A percentile compares a stretch with the other conserved stretches of the same genome.
Conservation (phyloP, 2,329 filamentous ascomycete genomes). For the Myriosclerotinia curreyana region DNA sequence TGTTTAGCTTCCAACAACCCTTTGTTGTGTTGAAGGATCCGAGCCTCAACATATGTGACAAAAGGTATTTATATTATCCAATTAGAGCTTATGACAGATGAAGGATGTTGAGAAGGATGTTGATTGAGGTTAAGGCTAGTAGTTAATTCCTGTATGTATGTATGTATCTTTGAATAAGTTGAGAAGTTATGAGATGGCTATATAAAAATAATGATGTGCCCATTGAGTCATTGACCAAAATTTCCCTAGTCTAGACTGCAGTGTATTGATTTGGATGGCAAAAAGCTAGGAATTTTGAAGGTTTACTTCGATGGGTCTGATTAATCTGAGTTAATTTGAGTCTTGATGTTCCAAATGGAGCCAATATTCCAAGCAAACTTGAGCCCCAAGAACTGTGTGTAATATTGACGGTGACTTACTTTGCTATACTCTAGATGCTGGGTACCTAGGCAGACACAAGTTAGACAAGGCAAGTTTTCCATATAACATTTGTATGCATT, state of each 20-base stretch:
- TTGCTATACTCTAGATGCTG: not conserved
- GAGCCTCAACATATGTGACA: not conserved
- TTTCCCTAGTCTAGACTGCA: not conserved
- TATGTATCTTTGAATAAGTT: not conserved
- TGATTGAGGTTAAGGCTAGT: not conserved
- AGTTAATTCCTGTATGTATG: not conserved
- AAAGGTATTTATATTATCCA: not conserved
- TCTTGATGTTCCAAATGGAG: not conserved
- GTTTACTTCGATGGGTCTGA: not conserved
- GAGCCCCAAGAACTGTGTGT: not conserved
- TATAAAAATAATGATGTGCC: not conserved
- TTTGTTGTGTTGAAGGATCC: not conserved
- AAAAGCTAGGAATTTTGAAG: not conserved
- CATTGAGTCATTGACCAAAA: too few relatives aligned
- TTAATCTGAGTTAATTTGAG: not conserved
- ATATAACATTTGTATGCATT: too few relatives aligned
- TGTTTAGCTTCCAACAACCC: not conserved
- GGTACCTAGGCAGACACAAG: not conserved
- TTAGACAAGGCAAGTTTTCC: too few relatives aligned
- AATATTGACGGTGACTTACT: not conserved
- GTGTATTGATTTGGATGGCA: not conserved
- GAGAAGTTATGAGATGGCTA: not conserved
- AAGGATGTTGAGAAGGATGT: not conserved
- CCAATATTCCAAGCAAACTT: too few relatives aligned
- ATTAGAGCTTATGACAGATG: not conserved